phyloP scores from a whole-genome alignment of 2,329 filamentous ascomycete species.

The Eutypa lata region DNA sequence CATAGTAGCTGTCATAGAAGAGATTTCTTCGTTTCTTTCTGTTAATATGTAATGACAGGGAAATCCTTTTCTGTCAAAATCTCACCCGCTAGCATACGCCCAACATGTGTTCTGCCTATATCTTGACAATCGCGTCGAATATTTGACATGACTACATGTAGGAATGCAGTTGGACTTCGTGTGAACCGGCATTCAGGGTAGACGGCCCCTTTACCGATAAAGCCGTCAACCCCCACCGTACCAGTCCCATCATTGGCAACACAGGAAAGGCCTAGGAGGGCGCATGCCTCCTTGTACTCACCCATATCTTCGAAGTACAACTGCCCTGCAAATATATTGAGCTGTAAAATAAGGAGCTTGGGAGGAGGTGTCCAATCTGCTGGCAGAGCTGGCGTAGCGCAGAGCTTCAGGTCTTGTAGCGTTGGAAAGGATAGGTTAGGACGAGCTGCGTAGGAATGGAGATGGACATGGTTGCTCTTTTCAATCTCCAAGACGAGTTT shows the following conservation, averaged over 20 bases:
- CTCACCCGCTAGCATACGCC: constrained; percentile 3
- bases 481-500: constrained; percentile 11
- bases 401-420: constrained; percentile 17
- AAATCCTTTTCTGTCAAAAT: constrained; percentile 8
- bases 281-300: constrained; percentile 53
- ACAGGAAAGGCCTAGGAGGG: constrained; percentile 47
- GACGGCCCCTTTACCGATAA: constrained; percentile 17
- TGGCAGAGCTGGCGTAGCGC: constrained; percentile 11
- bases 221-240: constrained; percentile 27
- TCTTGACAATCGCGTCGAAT: constrained; percentile 7
- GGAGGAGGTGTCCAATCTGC: constrained; percentile 7
- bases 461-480: constrained; percentile 4
- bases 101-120: constrained; percentile 9
- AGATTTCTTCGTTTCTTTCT: not conserved
- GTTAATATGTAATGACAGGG: not conserved
- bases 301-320: constrained; percentile 55
- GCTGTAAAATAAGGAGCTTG: constrained; percentile 28
- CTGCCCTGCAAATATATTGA: constrained; percentile 68
- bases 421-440: constrained; percentile 5
- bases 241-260: constrained; percentile 7
- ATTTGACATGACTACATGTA: constrained; percentile 4
- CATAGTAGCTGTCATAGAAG: too few species aligned
- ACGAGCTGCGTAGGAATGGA: constrained; percentile 20
- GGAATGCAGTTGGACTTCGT: constrained; percentile 5
- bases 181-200: constrained; percentile 24